Percentiles rank a stretch among this genome's conserved stretches.
These are phyloP conservation scores for Phyllosticta paracitricarpa DNA, from an alignment of 2,329 filamentous ascomycete species.

Conservation along the genomic window DNA sequence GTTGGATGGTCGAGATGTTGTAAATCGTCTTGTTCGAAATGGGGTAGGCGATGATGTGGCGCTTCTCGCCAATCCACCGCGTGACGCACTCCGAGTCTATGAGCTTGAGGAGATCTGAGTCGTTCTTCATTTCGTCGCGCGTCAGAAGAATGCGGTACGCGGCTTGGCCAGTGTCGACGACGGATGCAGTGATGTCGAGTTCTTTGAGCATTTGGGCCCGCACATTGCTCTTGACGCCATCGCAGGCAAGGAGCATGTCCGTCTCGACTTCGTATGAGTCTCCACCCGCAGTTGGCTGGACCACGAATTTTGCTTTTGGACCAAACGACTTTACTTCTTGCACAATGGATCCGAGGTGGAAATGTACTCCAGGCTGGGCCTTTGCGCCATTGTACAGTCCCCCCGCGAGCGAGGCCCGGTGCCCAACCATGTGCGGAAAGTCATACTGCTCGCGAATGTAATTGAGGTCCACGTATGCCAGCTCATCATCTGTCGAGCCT, in stretches of 20 bases:
- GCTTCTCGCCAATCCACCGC: conserved; percentile 65
- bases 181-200: conserved; percentile 42
- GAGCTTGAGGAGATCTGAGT: conserved; percentile 57
- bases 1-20: conserved; percentile 55
- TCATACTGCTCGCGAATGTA: conserved; percentile 60
- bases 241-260: conserved; percentile 36
- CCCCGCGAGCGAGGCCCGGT: conserved; percentile 61
- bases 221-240: conserved; percentile 40
- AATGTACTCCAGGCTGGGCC: conserved; percentile 51
- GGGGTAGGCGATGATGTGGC: conserved; percentile 71
- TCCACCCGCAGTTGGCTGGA: conserved; percentile 45
- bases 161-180: conserved; percentile 63
- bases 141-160: conserved; percentile 71
- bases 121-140: conserved; percentile 54
- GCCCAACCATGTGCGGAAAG: conserved; percentile 71
- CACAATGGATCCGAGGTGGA: conserved; percentile 55
- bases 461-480: conserved; percentile 59
- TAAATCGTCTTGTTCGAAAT: conserved; percentile 58
- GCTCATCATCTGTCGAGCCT: conserved; percentile 57
- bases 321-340: conserved; percentile 49
- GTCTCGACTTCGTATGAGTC: conserved; percentile 43
- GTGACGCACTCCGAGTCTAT: conserved; percentile 58
- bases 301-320: conserved; percentile 50
- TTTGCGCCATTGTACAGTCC: conserved; percentile 62
- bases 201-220: conserved; percentile 44